phyloP scores from a whole-genome alignment of 192 early-diverging fungal genomes.

The Physocladia obscura region DNA sequence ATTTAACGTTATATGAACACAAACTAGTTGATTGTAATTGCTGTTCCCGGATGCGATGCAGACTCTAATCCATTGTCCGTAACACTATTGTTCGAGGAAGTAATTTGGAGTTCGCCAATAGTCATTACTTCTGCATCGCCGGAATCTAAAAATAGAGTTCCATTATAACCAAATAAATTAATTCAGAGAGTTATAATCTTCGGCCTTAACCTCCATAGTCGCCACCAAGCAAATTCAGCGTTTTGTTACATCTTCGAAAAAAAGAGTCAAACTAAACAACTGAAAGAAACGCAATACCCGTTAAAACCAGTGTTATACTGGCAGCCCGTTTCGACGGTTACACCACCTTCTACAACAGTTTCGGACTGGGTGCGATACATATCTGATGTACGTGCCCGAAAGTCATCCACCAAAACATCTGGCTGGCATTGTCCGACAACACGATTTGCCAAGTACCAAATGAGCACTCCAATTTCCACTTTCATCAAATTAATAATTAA shows the following conservation, averaged over 20 bases:
- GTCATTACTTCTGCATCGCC: neutral
- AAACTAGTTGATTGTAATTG: conserved; percentile 16
- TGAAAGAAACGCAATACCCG: neutral
- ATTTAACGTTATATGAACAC: no score
- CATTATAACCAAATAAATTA: neutral
- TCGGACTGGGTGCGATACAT: conserved; percentile 12
- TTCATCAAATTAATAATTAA: no score
- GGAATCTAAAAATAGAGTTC: neutral
- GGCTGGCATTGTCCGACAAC: conserved; percentile 6
- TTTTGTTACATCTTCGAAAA: conserved; percentile 19
- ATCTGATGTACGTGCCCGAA: neutral
- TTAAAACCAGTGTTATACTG: conserved; percentile 1
- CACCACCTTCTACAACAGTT: neutral
- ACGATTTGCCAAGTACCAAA: no score
- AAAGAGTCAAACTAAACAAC: neutral
- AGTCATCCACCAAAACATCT: conserved; percentile 24
- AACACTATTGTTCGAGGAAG: neutral
- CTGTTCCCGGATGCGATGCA: neutral
- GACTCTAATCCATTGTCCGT: neutral
- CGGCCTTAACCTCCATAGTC: conserved; percentile 4
- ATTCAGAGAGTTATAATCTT: neutral
- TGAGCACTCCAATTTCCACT: no score
- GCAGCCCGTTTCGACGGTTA: neutral
- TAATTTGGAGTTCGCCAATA: neutral
- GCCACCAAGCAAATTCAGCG: conserved; percentile 5